phyloP scores from a whole-genome alignment of 495 filamentous ascomycete genomes.

The Evansstolkia leycettana region DNA sequence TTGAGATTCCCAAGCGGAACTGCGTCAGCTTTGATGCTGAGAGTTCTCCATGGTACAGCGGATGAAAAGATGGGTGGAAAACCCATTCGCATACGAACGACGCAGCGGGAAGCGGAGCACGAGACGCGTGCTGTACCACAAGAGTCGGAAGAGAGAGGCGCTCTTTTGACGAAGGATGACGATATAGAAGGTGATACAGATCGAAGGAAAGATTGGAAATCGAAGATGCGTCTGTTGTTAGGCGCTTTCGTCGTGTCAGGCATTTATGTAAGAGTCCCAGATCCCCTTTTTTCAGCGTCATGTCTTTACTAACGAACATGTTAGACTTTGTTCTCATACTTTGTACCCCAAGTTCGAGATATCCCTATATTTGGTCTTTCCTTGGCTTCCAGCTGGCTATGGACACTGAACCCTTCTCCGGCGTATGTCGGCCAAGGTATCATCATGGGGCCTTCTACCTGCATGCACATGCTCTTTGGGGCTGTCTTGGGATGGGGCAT shows the following conservation, averaged over 20 bases:
- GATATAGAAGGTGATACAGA: constrained; percentile 17
- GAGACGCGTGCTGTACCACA: constrained; percentile 3
- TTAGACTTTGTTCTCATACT: constrained; percentile 81
- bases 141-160: constrained; percentile 8
- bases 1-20: constrained; percentile 91
- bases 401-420: constrained; percentile 90
- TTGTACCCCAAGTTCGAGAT: constrained; percentile 72
- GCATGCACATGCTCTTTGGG: constrained; percentile 89
- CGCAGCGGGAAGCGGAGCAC: constrained; percentile 6
- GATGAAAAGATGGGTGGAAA: constrained; percentile 13
- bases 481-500: constrained; percentile 86
- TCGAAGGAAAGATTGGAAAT: constrained; percentile 44
- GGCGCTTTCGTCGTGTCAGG: constrained; percentile 47
- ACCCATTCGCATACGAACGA: constrained; percentile 3
- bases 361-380: constrained; percentile 71
- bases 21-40: constrained; percentile 86
- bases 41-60: constrained; percentile 64
- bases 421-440: constrained; percentile 76
- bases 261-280: constrained; percentile 28
- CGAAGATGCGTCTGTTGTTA: constrained; percentile 46
- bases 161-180: constrained; percentile 11
- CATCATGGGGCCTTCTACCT: constrained; percentile 85
- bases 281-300: too few relatives aligned
- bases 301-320: constrained; percentile 1
- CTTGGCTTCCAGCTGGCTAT: constrained; percentile 75